Evolutionary conservation across 2,329 filamentous ascomycete genomes (phyloP).

Genomic region (Orbilia blumenaviensis): DNA sequence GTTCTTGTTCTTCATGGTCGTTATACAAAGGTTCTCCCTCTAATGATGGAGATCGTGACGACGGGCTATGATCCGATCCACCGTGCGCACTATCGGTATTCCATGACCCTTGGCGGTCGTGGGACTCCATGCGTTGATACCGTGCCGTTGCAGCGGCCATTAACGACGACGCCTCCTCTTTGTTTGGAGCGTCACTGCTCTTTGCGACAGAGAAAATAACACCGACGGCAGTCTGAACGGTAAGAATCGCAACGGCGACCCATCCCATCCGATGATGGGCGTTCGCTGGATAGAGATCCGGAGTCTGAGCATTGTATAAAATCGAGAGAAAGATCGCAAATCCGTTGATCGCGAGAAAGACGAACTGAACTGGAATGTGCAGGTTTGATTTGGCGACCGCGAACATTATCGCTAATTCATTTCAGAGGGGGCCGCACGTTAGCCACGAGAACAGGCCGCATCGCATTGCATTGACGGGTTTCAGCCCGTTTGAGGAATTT

Average conservation of each 20-base stretch:
- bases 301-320: slow-evolving; percentile 81
- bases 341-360: slow-evolving; percentile 72
- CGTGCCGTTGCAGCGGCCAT: slow-evolving; percentile 65
- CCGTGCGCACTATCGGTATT: slow-evolving; percentile 53
- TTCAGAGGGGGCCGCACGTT: slow-evolving; percentile 4
- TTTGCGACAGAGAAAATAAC: slow-evolving; percentile 67
- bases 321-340: slow-evolving; percentile 72
- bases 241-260: slow-evolving; percentile 77
- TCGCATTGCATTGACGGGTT: not conserved
- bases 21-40: slow-evolving; percentile 38
- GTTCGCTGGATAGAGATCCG: slow-evolving; percentile 86
- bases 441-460: not conserved
- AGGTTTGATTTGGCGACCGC: slow-evolving; percentile 81
- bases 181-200: slow-evolving; percentile 58
- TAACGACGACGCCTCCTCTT: slow-evolving; percentile 69
- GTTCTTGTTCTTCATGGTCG: slow-evolving; percentile 36
- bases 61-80: slow-evolving; percentile 45
- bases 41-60: slow-evolving; percentile 42
- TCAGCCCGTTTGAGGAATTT: not conserved
- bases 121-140: slow-evolving; percentile 44
- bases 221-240: slow-evolving; percentile 75
- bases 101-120: slow-evolving; percentile 38
- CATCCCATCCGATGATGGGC: slow-evolving; percentile 90
- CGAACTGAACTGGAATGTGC: slow-evolving; percentile 74
- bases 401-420: slow-evolving; percentile 77